Conservation (phyloP, 2,329 filamentous ascomycete species). For the Aspergillus sp. region DNA sequence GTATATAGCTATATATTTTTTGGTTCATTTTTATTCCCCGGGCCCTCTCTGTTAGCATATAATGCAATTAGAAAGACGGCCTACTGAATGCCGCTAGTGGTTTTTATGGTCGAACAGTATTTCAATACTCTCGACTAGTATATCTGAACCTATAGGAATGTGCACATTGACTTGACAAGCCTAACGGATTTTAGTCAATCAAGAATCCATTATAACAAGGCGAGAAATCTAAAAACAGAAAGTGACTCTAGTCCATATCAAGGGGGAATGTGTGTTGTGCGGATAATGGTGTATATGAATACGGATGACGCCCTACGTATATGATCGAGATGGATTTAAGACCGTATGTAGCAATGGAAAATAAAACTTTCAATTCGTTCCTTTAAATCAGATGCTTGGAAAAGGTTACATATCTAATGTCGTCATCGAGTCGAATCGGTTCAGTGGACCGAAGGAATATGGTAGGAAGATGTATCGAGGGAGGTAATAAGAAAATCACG, state of each 20-base stretch:
- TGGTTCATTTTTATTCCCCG: background rate
- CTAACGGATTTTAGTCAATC: background rate
- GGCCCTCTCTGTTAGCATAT: no score
- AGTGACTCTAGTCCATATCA: no score
- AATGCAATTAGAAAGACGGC: no score
- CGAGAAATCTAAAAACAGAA: no score
- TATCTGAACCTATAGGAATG: background rate
- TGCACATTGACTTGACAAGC: background rate
- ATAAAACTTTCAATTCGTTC: slow-evolving; percentile 51
- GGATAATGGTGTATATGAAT: no score
- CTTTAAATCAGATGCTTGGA: background rate
- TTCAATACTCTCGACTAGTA: no score
- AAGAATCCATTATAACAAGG: no score
- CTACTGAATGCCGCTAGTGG: no score
- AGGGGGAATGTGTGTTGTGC: no score
- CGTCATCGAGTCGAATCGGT: background rate
- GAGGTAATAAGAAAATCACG: slow-evolving; percentile 1
- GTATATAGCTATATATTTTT: background rate
- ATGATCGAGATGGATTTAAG: slow-evolving; percentile 58
- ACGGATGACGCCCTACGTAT: background rate
- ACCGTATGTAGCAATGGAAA: background rate
- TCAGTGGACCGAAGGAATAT: slow-evolving; percentile 9
- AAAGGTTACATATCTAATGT: slow-evolving; percentile 1
- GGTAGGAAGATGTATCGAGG: background rate
- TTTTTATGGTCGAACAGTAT: no score